Conservation (phyloP, 2,329 filamentous ascomycete species). For the Alternaria solani region DNA sequence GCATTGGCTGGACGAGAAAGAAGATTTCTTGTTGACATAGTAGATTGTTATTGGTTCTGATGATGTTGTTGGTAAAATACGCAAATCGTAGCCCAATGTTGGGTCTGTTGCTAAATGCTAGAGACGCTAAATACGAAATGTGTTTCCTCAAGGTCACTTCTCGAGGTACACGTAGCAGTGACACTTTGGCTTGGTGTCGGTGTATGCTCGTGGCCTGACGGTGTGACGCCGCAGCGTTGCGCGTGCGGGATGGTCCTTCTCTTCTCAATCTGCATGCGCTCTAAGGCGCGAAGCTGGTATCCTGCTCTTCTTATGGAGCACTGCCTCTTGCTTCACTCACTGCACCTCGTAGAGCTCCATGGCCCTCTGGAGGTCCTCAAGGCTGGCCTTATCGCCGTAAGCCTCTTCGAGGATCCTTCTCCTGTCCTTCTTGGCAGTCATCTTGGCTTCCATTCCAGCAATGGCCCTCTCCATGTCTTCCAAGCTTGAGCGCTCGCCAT, state of each 20-base stretch:
- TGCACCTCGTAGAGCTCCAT: slow-evolving; percentile 55
- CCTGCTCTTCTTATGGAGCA: slow-evolving; percentile 1
- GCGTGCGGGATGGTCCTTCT: slow-evolving; percentile 14
- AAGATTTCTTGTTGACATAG: not conserved
- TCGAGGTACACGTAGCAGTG: slow-evolving; percentile 14
- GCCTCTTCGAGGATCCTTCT: slow-evolving; percentile 56
- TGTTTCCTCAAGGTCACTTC: slow-evolving; percentile 17
- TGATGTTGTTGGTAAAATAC: slow-evolving; percentile 5
- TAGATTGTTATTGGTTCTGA: not conserved
- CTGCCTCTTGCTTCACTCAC: slow-evolving; percentile 29
- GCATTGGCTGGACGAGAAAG: not conserved
- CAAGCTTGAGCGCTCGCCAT: slow-evolving; percentile 43
- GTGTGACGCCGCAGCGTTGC: slow-evolving; percentile 21
- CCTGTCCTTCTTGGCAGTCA: slow-evolving; percentile 42
- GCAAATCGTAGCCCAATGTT: slow-evolving; percentile 6
- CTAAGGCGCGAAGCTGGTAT: slow-evolving; percentile 18
- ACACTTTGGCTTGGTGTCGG: not conserved
- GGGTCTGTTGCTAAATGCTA: slow-evolving; percentile 3
- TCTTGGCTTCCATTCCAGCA: slow-evolving; percentile 38
- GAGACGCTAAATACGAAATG: slow-evolving; percentile 5
- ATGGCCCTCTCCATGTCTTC: slow-evolving; percentile 46
- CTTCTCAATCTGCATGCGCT: slow-evolving; percentile 7
- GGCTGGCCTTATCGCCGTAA: slow-evolving; percentile 55
- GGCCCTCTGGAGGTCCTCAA: slow-evolving; percentile 56
- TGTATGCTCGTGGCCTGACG: slow-evolving; percentile 17